Evolutionary conservation across 2,329 filamentous ascomycete species (phyloP).

Genomic region (Calonectria leucothoes): DNA sequence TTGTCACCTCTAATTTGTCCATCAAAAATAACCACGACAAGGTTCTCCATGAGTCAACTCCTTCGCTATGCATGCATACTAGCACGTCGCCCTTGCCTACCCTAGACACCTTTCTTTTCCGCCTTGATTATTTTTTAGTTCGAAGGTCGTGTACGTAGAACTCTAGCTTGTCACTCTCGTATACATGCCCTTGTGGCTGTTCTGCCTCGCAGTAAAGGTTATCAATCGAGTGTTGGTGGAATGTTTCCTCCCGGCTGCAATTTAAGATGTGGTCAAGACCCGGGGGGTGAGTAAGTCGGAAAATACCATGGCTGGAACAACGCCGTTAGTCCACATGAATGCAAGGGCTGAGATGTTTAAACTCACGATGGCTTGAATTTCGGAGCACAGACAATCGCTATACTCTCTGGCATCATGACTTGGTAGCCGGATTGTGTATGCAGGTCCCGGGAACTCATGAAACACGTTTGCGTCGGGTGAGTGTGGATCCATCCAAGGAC

Average conservation of each 20-base stretch:
- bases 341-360: background rate
- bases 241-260: constrained; percentile 82
- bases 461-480: constrained; percentile 95
- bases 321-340: constrained; percentile 1
- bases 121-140: constrained; percentile 30
- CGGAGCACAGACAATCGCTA: constrained; percentile 96
- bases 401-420: constrained; percentile 94
- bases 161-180: constrained; percentile 74
- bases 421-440: constrained; percentile 97
- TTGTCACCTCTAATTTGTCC: constrained; percentile 6
- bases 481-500: constrained; percentile 98
- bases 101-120: background rate
- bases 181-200: constrained; percentile 75
- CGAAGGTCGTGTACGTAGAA: constrained; percentile 68
- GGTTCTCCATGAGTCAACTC: constrained; percentile 29
- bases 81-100: background rate
- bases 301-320: constrained; percentile 83
- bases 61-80: constrained; percentile 39
- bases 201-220: constrained; percentile 84
- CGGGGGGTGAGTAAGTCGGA: constrained; percentile 92
- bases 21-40: background rate
- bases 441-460: constrained; percentile 94
- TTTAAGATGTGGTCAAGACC: constrained; percentile 86
- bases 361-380: constrained; percentile 80
- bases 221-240: constrained; percentile 77